Base-by-base conservation (phyloP, 225 moss, liverwort and hornwort species). In the Climacium dendroides region DNA sequence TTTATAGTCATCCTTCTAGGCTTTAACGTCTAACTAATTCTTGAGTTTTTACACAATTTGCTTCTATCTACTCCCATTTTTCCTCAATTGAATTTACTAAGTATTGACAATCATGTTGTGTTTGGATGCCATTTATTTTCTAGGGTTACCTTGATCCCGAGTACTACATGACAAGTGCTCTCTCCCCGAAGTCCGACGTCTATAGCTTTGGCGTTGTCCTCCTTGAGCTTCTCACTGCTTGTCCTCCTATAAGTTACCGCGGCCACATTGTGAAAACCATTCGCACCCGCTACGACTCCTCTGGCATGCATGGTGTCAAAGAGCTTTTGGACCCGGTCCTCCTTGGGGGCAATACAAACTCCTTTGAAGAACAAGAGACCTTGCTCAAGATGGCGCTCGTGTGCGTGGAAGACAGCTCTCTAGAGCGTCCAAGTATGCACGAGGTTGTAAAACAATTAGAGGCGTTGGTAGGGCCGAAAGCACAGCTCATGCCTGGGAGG, bases 181-280 rank as follows among this genome's bases (percentile, higher is more conserved):
- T 96, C 11, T 93, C 97, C 11, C 90, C 92, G 17, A 98, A 96
- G 88, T 96, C 96, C 78, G 97, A 98, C 67, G 94, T 98, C 18
- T 98, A 95, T 90, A 98, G 97, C 89, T 98, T 98, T 32, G 97
- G 97, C 22, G 97, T 98, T 28, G 92, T 98, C 34, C 60, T 98
- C 7, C 79, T 98, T 35, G 96, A 98, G 89, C 55, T 96, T 13
- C 86, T 98, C 15, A 94, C 96, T 0, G 96, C 90, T 1, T 84
- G 89, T 43, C 91, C 87, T 19, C 95, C 96, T 12, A 90, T 95
- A 29, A 91, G 88, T 50, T 84, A 84, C 23, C 88, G 90, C 37
- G 89, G 79, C 53, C 90, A 96, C 71, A 92, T 98, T 11, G 96
- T 96, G 26, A 83, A 88, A 19, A 95, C 92, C 58, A 93, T 96